Evolutionary conservation across 1,284 basidiomycete genomes (phyloP).

Genomic region (Fomitopsis schrenkii): DNA sequence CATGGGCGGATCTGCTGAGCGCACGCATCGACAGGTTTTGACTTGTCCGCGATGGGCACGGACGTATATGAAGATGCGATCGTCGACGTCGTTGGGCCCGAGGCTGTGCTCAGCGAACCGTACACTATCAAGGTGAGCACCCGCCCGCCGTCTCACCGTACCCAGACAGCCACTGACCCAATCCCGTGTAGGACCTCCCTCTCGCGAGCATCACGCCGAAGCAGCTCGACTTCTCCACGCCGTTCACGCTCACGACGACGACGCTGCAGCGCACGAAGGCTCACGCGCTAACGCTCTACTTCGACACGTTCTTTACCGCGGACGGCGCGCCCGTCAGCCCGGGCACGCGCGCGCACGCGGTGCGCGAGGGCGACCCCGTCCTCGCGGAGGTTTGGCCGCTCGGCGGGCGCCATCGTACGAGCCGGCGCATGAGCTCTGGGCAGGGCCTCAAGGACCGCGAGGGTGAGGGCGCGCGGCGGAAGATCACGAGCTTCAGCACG

Average conservation of each 20-base stretch:
- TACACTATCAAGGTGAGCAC: slow-evolving; percentile 60
- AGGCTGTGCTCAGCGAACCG: slow-evolving; percentile 68
- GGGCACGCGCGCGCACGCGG: slow-evolving; percentile 44
- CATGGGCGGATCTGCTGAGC: slow-evolving; percentile 1
- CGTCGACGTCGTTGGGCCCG: slow-evolving; percentile 73
- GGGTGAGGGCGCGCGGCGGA: slow-evolving; percentile 33
- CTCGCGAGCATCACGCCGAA: slow-evolving; percentile 59
- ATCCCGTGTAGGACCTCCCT: slow-evolving; percentile 60
- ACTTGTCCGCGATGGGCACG: slow-evolving; percentile 75
- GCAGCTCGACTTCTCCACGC: slow-evolving; percentile 76
- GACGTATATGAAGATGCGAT: slow-evolving; percentile 76
- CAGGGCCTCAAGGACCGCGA: slow-evolving; percentile 28
- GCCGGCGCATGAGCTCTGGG: slow-evolving; percentile 39
- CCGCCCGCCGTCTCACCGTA: neutral
- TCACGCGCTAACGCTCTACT: slow-evolving; percentile 87
- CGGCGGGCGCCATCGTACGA: slow-evolving; percentile 51
- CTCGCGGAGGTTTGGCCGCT: slow-evolving; percentile 76
- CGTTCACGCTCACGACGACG: slow-evolving; percentile 68
- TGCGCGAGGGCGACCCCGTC: slow-evolving; percentile 55
- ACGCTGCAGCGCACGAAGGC: slow-evolving; percentile 59
- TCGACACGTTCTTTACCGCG: slow-evolving; percentile 87
- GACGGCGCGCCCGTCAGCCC: slow-evolving; percentile 51
- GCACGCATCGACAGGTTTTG: slow-evolving; percentile 57
- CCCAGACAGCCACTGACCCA: neutral
- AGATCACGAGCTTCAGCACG: slow-evolving; percentile 84